A percentile compares a stretch with the other conserved stretches of the same genome.
These are phyloP conservation scores for Skeletonema grethae DNA, from an alignment of 108 stramenopile genomes.

Conservation along the genomic window DNA sequence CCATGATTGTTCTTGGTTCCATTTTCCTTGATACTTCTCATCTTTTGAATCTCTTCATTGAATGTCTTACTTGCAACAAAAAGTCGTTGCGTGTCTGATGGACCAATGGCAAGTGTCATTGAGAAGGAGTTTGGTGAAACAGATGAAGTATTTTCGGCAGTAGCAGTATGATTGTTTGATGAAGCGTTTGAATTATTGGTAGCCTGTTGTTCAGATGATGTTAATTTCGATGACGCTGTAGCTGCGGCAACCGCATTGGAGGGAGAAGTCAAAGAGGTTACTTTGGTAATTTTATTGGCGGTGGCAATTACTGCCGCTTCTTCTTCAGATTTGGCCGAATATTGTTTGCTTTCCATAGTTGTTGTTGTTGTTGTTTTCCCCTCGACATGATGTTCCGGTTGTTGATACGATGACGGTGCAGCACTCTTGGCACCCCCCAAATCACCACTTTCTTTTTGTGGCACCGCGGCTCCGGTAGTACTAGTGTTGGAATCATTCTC, in stretches of 20 bases:
- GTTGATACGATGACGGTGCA: too few relatives aligned
- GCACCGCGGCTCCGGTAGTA: not conserved
- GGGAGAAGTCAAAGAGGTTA: not conserved
- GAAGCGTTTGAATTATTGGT: not conserved
- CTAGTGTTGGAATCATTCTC: not conserved
- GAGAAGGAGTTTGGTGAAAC: slow-evolving; percentile 24
- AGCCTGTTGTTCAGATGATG: not conserved
- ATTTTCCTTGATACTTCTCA: slow-evolving; percentile 6
- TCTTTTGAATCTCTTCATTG: slow-evolving; percentile 38
- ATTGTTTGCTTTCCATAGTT: not conserved
- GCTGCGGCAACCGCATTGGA: not conserved
- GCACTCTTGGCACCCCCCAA: not conserved
- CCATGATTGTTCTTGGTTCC: not conserved
- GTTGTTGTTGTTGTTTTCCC: not conserved
- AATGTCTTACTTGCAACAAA: slow-evolving; percentile 63
- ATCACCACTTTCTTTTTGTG: not conserved
- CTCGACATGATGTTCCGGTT: not conserved
- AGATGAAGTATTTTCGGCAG: not conserved
- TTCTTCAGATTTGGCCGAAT: not conserved
- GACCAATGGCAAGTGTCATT: slow-evolving; percentile 72
- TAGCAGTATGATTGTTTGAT: not conserved
- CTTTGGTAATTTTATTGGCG: not conserved
- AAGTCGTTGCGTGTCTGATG: slow-evolving; percentile 60
- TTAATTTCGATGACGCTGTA: not conserved
- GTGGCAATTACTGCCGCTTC: not conserved